Evolutionary conservation across 257 asterid species (phyloP).

Genomic region (Anisodus tanguticus): DNA sequence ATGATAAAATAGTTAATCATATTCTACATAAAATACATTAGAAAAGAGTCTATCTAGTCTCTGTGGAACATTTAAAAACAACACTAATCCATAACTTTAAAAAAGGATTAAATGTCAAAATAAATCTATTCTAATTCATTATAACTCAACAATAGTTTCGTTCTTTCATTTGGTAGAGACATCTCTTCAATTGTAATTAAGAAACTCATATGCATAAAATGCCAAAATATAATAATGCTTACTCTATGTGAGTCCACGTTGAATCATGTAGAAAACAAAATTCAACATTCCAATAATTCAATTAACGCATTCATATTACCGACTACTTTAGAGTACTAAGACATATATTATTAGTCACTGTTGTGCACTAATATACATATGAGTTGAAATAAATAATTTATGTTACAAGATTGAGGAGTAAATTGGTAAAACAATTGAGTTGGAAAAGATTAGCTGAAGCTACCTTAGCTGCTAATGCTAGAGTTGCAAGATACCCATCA

Average conservation of each 20-base stretch:
- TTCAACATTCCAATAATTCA: not conserved
- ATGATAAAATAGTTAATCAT: too few species aligned
- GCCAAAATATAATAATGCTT: constrained; percentile 6
- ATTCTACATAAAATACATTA: too few species aligned
- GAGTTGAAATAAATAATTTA: not conserved
- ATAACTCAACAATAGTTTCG: too few species aligned
- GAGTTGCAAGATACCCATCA: too few species aligned
- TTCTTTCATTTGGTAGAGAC: not conserved
- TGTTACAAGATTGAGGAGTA: not conserved
- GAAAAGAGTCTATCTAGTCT: too few species aligned
- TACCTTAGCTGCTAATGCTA: too few species aligned
- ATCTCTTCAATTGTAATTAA: not conserved
- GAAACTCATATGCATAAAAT: not conserved
- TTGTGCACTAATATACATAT: too few species aligned
- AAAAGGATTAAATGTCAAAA: too few species aligned
- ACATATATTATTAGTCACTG: not conserved
- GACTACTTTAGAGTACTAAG: not conserved
- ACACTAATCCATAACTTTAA: not conserved
- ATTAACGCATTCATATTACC: not conserved
- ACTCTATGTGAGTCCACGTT: not conserved
- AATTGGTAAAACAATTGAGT: not conserved
- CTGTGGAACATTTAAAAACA: too few species aligned
- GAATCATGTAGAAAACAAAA: not conserved
- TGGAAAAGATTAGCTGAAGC: too few species aligned
- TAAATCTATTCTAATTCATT: too few species aligned